Evolutionary conservation across 768 basidiomycete genomes (phyloP).

Genomic region (Obba rivulosa): DNA sequence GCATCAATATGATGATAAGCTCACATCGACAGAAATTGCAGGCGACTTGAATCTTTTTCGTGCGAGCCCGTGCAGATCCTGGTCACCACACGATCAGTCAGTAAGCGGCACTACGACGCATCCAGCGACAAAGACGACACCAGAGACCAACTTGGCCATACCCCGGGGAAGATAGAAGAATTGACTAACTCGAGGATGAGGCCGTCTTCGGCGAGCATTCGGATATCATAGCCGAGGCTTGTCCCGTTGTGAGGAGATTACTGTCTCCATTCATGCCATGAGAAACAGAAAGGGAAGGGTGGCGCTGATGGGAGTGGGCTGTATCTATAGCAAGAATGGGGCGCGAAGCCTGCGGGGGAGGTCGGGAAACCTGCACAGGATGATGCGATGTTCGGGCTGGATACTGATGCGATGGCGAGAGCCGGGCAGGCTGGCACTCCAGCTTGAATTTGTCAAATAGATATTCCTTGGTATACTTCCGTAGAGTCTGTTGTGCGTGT

Average conservation of each 20-base stretch:
- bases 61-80: conserved; percentile 62
- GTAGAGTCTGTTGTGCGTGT: conserved; percentile 55
- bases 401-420: not conserved
- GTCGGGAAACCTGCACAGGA: conserved; percentile 14
- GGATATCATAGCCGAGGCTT: conserved; percentile 6
- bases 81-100: conserved; percentile 9
- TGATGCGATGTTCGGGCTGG: conserved; percentile 4
- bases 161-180: conserved; percentile 4
- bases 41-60: conserved; percentile 85
- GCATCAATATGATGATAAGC: conserved; percentile 26
- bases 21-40: conserved; percentile 90
- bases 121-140: not conserved
- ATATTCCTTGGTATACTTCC: conserved; percentile 81
- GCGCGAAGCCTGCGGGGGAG: conserved; percentile 36
- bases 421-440: conserved; percentile 17
- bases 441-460: conserved; percentile 66
- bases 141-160: conserved; percentile 2
- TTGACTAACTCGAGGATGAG: conserved; percentile 33
- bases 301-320: conserved; percentile 38
- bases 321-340: conserved; percentile 63
- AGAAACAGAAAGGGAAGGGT: not conserved
- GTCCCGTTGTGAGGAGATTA: conserved; percentile 3
- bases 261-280: conserved; percentile 11
- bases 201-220: conserved; percentile 27
- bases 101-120: conserved; percentile 8